Percentiles rank a stretch among this genome's conserved stretches.
These are phyloP conservation scores for Thalassiosira livingstoniorum DNA, from an alignment of 352 stramenopile species.

Conservation along the genomic window DNA sequence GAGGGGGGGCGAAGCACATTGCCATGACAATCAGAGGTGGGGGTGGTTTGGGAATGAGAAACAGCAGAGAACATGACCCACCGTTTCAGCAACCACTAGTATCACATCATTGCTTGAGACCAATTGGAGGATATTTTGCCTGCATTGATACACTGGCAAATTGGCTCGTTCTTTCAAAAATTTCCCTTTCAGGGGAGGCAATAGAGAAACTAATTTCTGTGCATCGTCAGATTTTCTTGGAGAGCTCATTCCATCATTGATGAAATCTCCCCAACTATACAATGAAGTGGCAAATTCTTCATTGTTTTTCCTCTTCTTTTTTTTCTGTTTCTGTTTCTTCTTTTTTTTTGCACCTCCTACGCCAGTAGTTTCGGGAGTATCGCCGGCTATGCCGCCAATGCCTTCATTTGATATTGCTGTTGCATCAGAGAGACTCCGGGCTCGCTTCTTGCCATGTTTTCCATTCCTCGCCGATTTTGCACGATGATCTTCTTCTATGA, in stretches of 20 bases:
- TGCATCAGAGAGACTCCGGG: conserved; percentile 8
- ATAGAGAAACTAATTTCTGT: background rate
- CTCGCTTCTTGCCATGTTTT: conserved; percentile 25
- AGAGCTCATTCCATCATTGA: background rate
- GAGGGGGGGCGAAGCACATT: no score
- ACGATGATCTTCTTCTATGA: conserved; percentile 25
- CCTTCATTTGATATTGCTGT: background rate
- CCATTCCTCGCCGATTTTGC: background rate
- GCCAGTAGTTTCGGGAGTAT: background rate
- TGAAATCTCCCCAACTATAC: background rate
- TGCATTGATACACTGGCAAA: conserved; percentile 77
- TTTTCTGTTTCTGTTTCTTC: conserved; percentile 20
- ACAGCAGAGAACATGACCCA: conserved; percentile 51
- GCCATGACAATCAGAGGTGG: no score
- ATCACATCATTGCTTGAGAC: conserved; percentile 69
- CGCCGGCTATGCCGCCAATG: background rate
- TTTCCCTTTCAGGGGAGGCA: conserved; percentile 44
- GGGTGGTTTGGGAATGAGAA: no score
- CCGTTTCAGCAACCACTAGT: conserved; percentile 78
- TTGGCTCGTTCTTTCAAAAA: conserved; percentile 55
- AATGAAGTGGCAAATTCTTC: background rate
- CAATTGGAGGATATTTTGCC: conserved; percentile 64
- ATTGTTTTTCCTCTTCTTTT: conserved; percentile 22
- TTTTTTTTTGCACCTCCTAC: conserved; percentile 6
- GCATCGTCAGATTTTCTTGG: conserved; percentile 17